These are phyloP conservation scores for Heliocybe sulcata DNA, from an alignment of 1,284 basidiomycete genomes.

Conservation along the genomic window DNA sequence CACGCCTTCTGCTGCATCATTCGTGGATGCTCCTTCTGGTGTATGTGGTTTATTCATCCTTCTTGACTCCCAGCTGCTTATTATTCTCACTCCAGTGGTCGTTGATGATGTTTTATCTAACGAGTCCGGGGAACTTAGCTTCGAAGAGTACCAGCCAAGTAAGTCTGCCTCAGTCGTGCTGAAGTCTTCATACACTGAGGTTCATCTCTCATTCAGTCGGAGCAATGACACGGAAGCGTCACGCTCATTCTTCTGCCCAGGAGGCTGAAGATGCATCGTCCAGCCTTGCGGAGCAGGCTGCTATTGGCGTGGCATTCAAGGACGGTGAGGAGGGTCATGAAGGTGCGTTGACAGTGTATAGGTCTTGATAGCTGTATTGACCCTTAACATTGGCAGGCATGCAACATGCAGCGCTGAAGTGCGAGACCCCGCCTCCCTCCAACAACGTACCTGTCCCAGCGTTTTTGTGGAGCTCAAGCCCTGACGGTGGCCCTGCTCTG, in stretches of 20 bases:
- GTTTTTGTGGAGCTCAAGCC: too few species aligned
- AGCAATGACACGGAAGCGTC: not conserved
- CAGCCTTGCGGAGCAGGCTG: too few species aligned
- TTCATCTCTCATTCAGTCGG: not conserved
- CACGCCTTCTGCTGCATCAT: not conserved
- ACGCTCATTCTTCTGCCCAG: not conserved
- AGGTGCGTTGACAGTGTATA: too few species aligned
- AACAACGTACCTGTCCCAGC: too few species aligned
- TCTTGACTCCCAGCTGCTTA: not conserved
- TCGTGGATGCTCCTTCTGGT: not conserved
- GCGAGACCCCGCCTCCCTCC: too few species aligned
- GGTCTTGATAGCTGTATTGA: too few species aligned
- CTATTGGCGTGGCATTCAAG: too few species aligned
- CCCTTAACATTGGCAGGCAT: too few species aligned
- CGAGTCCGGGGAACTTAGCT: not conserved
- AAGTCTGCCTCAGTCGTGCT: not conserved
- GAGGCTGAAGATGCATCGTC: too few species aligned
- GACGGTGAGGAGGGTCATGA: too few species aligned
- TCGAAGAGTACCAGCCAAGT: not conserved
- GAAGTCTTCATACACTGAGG: not conserved
- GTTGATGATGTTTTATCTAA: not conserved
- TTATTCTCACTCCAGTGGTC: not conserved
- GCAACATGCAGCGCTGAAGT: too few species aligned
- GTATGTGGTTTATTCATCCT: not conserved
- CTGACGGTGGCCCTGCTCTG: not conserved